Percentiles rank a stretch among this genome's conserved stretches.
Conservation (phyloP, 306 rosid species). For the Potentilla sterilis region DNA sequence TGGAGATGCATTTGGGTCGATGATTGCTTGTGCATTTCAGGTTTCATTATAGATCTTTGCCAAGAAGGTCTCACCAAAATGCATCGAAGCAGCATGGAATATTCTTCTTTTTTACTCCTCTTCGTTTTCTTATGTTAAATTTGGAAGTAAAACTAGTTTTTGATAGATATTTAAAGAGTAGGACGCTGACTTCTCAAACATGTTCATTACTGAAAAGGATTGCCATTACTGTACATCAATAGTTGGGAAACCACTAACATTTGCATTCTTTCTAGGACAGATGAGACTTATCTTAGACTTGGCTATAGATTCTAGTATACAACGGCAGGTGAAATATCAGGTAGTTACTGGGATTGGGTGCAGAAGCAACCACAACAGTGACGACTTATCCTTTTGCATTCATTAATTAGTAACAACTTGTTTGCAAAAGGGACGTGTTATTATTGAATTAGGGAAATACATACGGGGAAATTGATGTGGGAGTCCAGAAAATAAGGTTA, state of each 20-base stretch:
- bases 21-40: neutral
- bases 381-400: neutral
- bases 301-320: neutral
- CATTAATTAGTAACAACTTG: neutral
- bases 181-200: neutral
- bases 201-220: neutral
- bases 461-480: neutral
- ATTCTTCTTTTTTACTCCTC: neutral
- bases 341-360: slow-evolving; percentile 1
- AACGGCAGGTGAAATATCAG: neutral
- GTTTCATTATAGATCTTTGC: neutral
- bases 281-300: neutral
- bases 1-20: neutral
- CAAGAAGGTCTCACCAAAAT: neutral
- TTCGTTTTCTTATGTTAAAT: neutral
- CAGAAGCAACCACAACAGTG: neutral
- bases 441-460: neutral
- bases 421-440: neutral
- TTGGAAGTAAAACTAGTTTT: neutral
- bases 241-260: neutral
- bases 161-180: neutral
- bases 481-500: neutral
- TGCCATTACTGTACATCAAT: neutral
- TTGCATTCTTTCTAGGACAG: neutral
- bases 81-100: neutral